These are phyloP conservation scores for Tricholoma sp. DNA, from an alignment of 768 basidiomycete species.

Conservation along the genomic window DNA sequence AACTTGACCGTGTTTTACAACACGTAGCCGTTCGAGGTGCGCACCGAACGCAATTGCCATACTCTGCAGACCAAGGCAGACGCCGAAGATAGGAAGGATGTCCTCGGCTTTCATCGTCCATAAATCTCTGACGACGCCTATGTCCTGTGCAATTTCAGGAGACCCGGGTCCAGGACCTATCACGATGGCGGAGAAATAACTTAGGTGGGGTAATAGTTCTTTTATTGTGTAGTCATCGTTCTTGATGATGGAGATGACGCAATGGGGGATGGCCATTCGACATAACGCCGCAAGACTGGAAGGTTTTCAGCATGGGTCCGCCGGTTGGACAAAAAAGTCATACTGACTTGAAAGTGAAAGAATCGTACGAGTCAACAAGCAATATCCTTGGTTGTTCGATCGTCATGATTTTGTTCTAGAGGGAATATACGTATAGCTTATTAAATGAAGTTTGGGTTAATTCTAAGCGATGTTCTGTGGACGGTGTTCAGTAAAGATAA, in stretches of 20 bases:
- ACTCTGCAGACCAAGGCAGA: conserved; percentile 80
- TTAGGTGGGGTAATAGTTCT: conserved; percentile 47
- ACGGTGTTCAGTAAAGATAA: background rate
- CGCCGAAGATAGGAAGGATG: conserved; percentile 72
- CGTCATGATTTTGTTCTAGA: conserved; percentile 22
- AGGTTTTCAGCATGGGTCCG: background rate
- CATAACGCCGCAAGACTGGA: conserved; percentile 68
- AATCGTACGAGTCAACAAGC: conserved; percentile 81
- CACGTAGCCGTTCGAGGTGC: conserved; percentile 46
- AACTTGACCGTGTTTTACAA: conserved; percentile 79
- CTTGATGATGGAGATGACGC: conserved; percentile 63
- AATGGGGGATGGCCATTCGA: conserved; percentile 54
- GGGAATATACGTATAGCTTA: background rate
- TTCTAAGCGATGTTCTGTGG: background rate
- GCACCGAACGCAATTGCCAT: conserved; percentile 64
- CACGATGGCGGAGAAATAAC: conserved; percentile 62
- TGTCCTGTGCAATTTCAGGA: conserved; percentile 53
- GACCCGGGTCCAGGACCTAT: conserved; percentile 82
- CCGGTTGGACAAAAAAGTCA: background rate
- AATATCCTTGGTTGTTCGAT: conserved; percentile 48
- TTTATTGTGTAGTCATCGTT: conserved; percentile 56
- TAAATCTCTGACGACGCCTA: conserved; percentile 64
- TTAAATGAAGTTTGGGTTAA: background rate
- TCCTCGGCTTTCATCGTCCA: conserved; percentile 55
- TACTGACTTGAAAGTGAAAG: conserved; percentile 82